Evolutionary conservation across 176 grass and related monocot species (phyloP), one percentile per base, ranked within the genome.

Genomic region (Oropetium thomaeum): DNA sequence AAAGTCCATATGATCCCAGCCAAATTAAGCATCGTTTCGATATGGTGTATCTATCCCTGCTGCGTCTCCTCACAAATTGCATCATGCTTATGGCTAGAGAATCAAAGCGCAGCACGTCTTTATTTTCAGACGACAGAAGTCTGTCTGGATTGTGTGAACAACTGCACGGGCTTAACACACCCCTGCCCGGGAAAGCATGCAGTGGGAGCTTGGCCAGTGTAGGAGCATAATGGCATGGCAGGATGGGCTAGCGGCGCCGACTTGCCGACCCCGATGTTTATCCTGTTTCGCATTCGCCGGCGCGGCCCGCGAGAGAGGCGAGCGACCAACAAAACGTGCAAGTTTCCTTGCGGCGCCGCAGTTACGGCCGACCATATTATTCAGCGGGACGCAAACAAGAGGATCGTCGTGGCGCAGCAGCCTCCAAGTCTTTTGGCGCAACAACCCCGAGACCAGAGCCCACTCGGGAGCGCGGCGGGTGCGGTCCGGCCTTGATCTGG

Each of bases 371-470:
- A n/a, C n/a, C n/a, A n/a, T n/a, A n/a, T n/a, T n/a, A n/a, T n/a
- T n/a, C n/a, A n/a, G n/a, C n/a, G 67, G 61, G 74, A 22, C 72
- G 43, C n/a, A n/a, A n/a, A n/a, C n/a, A 66, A 67, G 60, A 59
- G n/a, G n/a, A n/a, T n/a, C n/a, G n/a, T 75, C 45, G 74, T 83
- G 85, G 79, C 85, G 51, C 60, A 62, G 61, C 74, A 27, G 68
- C 74, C 49, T 78, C 79, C 67, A 78, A 83, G 79, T 78, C n/a
- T 75, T 27, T 53, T 71, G n/a, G n/a, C 4, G 23, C 44, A 27
- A 49, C 44, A 62, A 17, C 58, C 40, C 39, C n/a, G n/a, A n/a
- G 54, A 42, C 7, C n/a, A n/a, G n/a, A n/a, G n/a, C n/a, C n/a
- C n/a, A n/a, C n/a, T n/a, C n/a, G n/a, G n/a, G n/a, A n/a, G n/a